phyloP scores from a whole-genome alignment of 2,329 filamentous ascomycete species.

The Ascomycota sp. region DNA sequence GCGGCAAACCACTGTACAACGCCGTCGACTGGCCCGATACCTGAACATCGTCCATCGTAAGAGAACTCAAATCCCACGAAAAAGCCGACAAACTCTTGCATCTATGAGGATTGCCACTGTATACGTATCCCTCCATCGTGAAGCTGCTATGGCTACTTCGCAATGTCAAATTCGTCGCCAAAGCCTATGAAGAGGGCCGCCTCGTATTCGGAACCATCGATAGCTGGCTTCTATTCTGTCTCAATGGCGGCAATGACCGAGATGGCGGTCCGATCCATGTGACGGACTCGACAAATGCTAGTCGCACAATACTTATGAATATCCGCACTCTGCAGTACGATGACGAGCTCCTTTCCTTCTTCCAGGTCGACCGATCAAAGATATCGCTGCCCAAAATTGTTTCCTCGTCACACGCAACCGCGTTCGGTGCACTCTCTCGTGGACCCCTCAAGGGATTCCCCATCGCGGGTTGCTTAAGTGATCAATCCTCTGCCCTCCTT shows the following conservation, averaged over 20 bases:
- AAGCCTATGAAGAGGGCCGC: conserved; percentile 56
- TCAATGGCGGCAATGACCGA: conserved; percentile 52
- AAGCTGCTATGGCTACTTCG: conserved; percentile 71
- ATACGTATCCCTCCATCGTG: conserved; percentile 72
- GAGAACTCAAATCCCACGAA: conserved; percentile 48
- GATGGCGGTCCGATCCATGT: conserved; percentile 43
- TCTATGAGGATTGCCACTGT: conserved; percentile 63
- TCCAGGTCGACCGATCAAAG: conserved; percentile 48
- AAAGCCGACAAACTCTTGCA: conserved; percentile 49
- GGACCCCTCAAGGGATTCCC: conserved; percentile 48
- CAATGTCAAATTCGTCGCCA: conserved; percentile 45
- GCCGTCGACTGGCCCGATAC: conserved; percentile 87
- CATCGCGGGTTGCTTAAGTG: conserved; percentile 71
- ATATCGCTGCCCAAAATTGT: conserved; percentile 66
- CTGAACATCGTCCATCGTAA: conserved; percentile 49
- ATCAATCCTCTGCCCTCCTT: conserved; percentile 71
- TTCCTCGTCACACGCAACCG: conserved; percentile 53
- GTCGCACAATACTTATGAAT: conserved; percentile 89
- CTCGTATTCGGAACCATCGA: conserved; percentile 78
- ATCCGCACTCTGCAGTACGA: conserved; percentile 64
- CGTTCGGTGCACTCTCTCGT: conserved; percentile 45
- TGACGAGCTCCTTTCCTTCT: conserved; percentile 56
- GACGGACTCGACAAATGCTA: conserved; percentile 75
- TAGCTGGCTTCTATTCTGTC: conserved; percentile 68
- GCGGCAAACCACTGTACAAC: conserved; percentile 62